A percentile compares a stretch with the other conserved stretches of the same genome.
Conservation (phyloP, 129 eudicot genomes). For the Cynara cardunculus region DNA sequence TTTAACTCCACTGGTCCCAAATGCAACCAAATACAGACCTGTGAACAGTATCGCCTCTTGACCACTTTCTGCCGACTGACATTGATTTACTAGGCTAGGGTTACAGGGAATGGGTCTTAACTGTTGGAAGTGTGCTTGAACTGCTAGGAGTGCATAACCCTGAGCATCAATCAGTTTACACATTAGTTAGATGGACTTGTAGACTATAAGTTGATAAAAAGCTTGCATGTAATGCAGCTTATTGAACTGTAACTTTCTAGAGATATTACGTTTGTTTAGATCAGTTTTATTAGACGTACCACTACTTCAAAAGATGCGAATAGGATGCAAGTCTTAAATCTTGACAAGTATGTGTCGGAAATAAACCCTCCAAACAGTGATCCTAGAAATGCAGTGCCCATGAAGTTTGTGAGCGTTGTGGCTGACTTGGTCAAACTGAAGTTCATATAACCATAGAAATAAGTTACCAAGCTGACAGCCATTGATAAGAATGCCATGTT, state of each 20-base stretch:
- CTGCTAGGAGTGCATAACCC: slow-evolving; percentile 68
- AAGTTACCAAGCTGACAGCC: slow-evolving; percentile 63
- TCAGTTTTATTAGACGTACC: slow-evolving; percentile 34
- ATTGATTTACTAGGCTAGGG: slow-evolving; percentile 29
- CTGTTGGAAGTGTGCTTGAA: slow-evolving; percentile 64
- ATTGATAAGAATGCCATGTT: slow-evolving; percentile 59
- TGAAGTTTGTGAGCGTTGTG: slow-evolving; percentile 62
- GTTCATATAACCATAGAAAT: slow-evolving; percentile 77
- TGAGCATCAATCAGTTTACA: slow-evolving; percentile 16
- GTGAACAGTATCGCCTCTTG: slow-evolving; percentile 55
- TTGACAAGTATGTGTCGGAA: slow-evolving; percentile 76
- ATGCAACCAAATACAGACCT: slow-evolving; percentile 60
- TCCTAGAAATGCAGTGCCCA: slow-evolving; percentile 64
- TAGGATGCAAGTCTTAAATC: slow-evolving; percentile 58
- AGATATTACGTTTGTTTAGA: not conserved
- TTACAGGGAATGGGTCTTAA: slow-evolving; percentile 74
- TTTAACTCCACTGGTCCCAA: slow-evolving; percentile 64
- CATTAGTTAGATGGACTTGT: not conserved
- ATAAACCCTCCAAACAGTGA: slow-evolving; percentile 70
- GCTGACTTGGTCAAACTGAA: slow-evolving; percentile 83
- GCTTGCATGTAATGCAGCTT: not conserved
- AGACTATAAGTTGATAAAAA: not conserved
- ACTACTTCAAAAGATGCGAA: slow-evolving; percentile 62
- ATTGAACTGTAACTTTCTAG: not conserved
- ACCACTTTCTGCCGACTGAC: slow-evolving; percentile 47